Evolutionary conservation across 1,284 basidiomycete genomes (phyloP).

Genomic region (Peniophora sp.): DNA sequence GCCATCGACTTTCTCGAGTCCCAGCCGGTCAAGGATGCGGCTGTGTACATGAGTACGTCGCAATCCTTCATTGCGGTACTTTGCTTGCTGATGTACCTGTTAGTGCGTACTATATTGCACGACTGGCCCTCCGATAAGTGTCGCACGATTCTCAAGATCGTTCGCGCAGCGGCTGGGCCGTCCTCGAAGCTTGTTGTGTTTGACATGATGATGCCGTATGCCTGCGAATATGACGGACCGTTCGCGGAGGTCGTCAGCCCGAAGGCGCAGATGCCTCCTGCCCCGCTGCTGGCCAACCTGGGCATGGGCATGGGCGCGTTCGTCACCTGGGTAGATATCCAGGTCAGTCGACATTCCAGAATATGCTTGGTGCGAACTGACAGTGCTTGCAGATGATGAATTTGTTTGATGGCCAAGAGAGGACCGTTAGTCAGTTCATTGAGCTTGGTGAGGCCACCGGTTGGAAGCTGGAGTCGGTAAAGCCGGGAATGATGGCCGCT

Average conservation of each 20-base stretch:
- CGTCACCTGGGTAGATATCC: slow-evolving; percentile 4
- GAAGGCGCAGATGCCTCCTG: neutral
- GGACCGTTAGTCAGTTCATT: slow-evolving; percentile 1
- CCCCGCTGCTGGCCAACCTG: slow-evolving; percentile 7
- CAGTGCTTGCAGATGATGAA: slow-evolving; percentile 5
- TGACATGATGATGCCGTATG: slow-evolving; percentile 4
- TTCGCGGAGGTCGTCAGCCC: neutral
- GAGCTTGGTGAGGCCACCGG: slow-evolving; percentile 2
- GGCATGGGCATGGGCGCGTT: slow-evolving; percentile 1
- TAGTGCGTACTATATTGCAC: slow-evolving; percentile 4
- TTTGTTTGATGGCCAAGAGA: slow-evolving; percentile 4
- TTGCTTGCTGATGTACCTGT: too few species aligned
- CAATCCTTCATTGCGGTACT: too few species aligned
- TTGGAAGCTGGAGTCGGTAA: slow-evolving; percentile 5
- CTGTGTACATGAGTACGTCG: slow-evolving; percentile 3
- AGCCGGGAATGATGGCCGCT: neutral
- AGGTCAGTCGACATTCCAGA: slow-evolving; percentile 3
- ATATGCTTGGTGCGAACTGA: neutral
- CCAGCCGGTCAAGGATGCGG: slow-evolving; percentile 5
- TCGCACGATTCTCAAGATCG: slow-evolving; percentile 4
- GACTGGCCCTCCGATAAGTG: slow-evolving; percentile 1
- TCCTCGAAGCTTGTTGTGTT: slow-evolving; percentile 4
- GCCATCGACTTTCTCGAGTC: slow-evolving; percentile 6
- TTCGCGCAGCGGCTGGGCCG: slow-evolving; percentile 5
- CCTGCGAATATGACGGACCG: slow-evolving; percentile 2